Percentiles rank a stretch among this genome's conserved stretches.
Evolutionary conservation across 2,329 filamentous ascomycete species (phyloP).

Genomic region (Pseudocercospora cruenta): DNA sequence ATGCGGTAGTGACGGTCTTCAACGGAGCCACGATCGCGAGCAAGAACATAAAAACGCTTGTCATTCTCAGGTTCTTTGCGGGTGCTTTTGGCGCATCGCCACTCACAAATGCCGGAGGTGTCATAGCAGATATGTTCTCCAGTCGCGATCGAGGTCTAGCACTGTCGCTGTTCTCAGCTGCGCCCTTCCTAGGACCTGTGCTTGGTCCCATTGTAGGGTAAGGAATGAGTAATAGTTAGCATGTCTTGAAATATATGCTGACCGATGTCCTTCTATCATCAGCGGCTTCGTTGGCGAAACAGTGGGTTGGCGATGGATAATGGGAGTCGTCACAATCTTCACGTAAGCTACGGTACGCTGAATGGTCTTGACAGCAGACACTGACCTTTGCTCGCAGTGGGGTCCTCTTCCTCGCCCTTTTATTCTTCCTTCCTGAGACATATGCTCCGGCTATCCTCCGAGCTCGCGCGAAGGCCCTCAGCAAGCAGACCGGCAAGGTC

Average conservation of each 20-base stretch:
- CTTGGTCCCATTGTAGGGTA: slow-evolving; percentile 62
- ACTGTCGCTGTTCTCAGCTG: slow-evolving; percentile 65
- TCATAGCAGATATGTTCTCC: slow-evolving; percentile 48
- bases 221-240: no score
- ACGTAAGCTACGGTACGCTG: not conserved
- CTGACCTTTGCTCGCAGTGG: slow-evolving; percentile 47
- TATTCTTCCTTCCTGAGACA: slow-evolving; percentile 59
- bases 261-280: not conserved
- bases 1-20: slow-evolving; percentile 38
- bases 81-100: slow-evolving; percentile 45
- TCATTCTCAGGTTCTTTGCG: slow-evolving; percentile 48
- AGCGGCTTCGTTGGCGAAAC: slow-evolving; percentile 48
- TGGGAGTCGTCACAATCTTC: slow-evolving; percentile 59
- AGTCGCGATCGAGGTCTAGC: slow-evolving; percentile 50
- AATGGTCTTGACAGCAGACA: not conserved
- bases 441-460: slow-evolving; percentile 60
- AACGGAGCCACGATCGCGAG: slow-evolving; percentile 44
- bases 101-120: slow-evolving; percentile 48
- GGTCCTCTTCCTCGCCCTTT: slow-evolving; percentile 58
- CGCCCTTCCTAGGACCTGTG: slow-evolving; percentile 66
- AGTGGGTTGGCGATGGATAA: slow-evolving; percentile 67
- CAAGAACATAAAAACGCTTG: slow-evolving; percentile 45
- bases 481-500: slow-evolving; percentile 50
- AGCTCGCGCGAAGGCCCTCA: slow-evolving; percentile 54
- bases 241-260: not conserved